Conservation (phyloP, 768 basidiomycete genomes). For the Trichaptum fuscoviolaceum region DNA sequence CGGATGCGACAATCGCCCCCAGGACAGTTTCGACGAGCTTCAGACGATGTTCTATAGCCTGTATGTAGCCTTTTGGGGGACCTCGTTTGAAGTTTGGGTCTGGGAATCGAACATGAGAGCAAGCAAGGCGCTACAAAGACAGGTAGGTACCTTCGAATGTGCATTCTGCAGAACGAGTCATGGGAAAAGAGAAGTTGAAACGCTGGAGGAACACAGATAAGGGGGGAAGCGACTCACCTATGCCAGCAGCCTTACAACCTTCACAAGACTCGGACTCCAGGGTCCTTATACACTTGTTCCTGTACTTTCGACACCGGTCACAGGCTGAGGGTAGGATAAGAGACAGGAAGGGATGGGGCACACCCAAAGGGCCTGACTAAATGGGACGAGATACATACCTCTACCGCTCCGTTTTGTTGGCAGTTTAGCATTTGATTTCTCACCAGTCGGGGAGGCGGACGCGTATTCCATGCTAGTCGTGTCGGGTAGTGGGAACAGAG, state of each 20-base stretch:
- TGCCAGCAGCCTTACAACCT: constrained; percentile 70
- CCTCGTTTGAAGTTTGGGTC: constrained; percentile 79
- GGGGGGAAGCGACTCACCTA: constrained; percentile 39
- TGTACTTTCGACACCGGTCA: constrained; percentile 85
- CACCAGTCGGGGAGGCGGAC: neutral
- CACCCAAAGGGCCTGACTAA: neutral
- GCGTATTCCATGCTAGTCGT: neutral
- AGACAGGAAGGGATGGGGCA: neutral
- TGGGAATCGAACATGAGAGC: constrained; percentile 30
- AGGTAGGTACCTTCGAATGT: constrained; percentile 53
- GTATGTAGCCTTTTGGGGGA: constrained; percentile 89
- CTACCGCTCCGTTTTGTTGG: neutral
- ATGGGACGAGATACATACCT: neutral
- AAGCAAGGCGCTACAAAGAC: neutral
- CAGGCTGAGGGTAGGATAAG: constrained; percentile 45
- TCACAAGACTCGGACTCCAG: constrained; percentile 61
- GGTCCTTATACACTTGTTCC: constrained; percentile 79
- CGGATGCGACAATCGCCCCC: constrained; percentile 66
- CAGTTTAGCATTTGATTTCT: neutral
- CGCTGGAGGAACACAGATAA: neutral
- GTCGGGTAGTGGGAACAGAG: neutral
- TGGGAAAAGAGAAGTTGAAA: neutral
- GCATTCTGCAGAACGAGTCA: constrained; percentile 41
- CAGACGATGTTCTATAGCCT: constrained; percentile 85
- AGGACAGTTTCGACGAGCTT: constrained; percentile 89